Conservation (phyloP, 2,329 filamentous ascomycete species). For the Rutstroemia sydowiana region DNA sequence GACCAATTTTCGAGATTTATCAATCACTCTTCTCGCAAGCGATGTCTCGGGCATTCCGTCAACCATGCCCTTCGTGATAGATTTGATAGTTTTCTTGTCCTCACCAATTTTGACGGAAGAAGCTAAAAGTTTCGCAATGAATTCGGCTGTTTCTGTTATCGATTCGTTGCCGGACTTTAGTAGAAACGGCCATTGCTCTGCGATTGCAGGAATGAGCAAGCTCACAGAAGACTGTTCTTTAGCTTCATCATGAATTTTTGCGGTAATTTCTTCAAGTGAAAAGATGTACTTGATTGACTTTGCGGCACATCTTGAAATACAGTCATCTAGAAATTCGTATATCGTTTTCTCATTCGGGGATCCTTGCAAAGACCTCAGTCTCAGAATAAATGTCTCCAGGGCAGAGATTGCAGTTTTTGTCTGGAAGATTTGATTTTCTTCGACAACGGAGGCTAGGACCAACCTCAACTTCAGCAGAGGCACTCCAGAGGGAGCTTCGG, state of each 20-base stretch:
- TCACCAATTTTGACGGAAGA: conserved; percentile 46
- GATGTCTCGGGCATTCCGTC: conserved; percentile 33
- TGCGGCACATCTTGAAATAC: conserved; percentile 64
- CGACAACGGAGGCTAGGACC: conserved; percentile 53
- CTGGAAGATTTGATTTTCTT: conserved; percentile 61
- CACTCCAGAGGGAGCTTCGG: conserved; percentile 41
- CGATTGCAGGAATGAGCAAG: conserved; percentile 59
- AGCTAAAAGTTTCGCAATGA: conserved; percentile 52
- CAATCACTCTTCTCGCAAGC: conserved; percentile 26
- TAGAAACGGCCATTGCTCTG: conserved; percentile 72
- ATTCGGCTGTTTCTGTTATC: conserved; percentile 44
- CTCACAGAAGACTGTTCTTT: conserved; percentile 42
- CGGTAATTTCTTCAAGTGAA: conserved; percentile 46
- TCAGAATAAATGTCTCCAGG: conserved; percentile 41
- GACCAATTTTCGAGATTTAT: conserved; percentile 21
- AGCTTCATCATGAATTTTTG: conserved; percentile 31
- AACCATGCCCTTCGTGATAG: conserved; percentile 37
- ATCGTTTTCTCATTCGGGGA: conserved; percentile 37
- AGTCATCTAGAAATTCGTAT: conserved; percentile 76
- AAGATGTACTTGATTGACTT: conserved; percentile 82
- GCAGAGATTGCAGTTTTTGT: conserved; percentile 34
- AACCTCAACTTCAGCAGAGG: conserved; percentile 44
- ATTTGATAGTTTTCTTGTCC: conserved; percentile 38
- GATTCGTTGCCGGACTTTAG: conserved; percentile 42
- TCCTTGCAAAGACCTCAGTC: conserved; percentile 25